A percentile compares a stretch with the other conserved stretches of the same genome.
These are phyloP conservation scores for Solanum paucissectum DNA, from an alignment of 257 asterid species.

Conservation along the genomic window DNA sequence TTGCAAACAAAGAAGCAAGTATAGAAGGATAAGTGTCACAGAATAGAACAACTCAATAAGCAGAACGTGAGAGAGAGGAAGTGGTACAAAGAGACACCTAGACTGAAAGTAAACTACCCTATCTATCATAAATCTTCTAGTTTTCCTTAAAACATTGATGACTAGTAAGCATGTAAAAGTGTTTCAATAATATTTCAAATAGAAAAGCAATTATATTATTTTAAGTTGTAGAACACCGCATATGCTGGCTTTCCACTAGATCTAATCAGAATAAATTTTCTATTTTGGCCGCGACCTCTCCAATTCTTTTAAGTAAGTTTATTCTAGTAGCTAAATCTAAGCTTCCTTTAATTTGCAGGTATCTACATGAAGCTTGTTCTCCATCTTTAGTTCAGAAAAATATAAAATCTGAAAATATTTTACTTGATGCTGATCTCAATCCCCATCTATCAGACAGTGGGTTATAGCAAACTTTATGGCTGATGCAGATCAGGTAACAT, in stretches of 20 bases:
- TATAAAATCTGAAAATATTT: conserved; percentile 77
- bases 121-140: background rate
- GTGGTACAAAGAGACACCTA: no score
- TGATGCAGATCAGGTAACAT: conserved; percentile 65
- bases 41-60: background rate
- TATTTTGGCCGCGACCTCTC: background rate
- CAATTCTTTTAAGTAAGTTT: background rate
- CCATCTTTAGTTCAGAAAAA: conserved; percentile 82
- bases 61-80: background rate
- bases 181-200: background rate
- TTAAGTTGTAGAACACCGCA: background rate
- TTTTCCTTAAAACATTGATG: background rate
- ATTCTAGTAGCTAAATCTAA: background rate
- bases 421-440: conserved; percentile 78
- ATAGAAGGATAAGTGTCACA: background rate
- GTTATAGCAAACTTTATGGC: conserved; percentile 60
- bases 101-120: background rate
- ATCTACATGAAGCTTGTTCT: conserved; percentile 87
- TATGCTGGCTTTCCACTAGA: background rate
- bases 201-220: background rate
- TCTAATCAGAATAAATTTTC: background rate
- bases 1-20: background rate
- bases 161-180: background rate
- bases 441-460: conserved; percentile 96
- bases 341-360: conserved; percentile 36